Evolutionary conservation across 768 basidiomycete species (phyloP), one percentile per base, ranked within the genome.

Genomic region (Boletus rubescentipes): DNA sequence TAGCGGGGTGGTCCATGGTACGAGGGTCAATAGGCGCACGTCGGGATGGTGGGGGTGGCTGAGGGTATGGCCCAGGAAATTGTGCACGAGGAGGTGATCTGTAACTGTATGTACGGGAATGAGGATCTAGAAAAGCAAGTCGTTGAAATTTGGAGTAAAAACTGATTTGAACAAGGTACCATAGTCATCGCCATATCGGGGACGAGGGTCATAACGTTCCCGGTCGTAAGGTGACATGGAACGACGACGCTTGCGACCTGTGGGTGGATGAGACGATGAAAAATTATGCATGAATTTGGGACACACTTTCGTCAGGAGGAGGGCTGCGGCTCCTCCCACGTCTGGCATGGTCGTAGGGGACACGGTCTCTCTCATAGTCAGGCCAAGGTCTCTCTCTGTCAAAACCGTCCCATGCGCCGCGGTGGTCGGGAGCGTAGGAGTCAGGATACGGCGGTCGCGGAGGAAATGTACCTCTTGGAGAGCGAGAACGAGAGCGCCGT

Each of bases 401-500:
- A 69, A 87, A 84, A 52, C 72, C 60, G 57, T 90, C 89, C 84
- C 84, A 90, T 60, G 84, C 80, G 15, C 76, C 73, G 54, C 87
- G 81, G 71, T 76, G 72, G 61, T 89, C 85, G 49, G 74, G 73
- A 29, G 81, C 79, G 61, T 83, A 85, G 44, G 77, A 60, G 55
- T 88, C 87, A 54, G 79, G 75, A 68, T 82, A 80, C 23, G 83
- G 73, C 10, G 79, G 75, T 63, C 85, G 77, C 39, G 80, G 67
- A 48, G 81, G 75, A 61, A 82, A 84, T 11, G 77, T 65, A 51
- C 79, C 77, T 35, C 79, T 72, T 47, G 75, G 90, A 58, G 90
- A 91, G 55, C 89, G 87, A 63, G 91, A 93, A 66, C 88, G 89
- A 67, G 91, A 92, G 67, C 84, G 87, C 59, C 86, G 87, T 58